Evolutionary conservation across 2,329 filamentous ascomycete species (phyloP), one percentile per base, ranked within the genome.

Genomic region (Bretziella fagacearum): DNA sequence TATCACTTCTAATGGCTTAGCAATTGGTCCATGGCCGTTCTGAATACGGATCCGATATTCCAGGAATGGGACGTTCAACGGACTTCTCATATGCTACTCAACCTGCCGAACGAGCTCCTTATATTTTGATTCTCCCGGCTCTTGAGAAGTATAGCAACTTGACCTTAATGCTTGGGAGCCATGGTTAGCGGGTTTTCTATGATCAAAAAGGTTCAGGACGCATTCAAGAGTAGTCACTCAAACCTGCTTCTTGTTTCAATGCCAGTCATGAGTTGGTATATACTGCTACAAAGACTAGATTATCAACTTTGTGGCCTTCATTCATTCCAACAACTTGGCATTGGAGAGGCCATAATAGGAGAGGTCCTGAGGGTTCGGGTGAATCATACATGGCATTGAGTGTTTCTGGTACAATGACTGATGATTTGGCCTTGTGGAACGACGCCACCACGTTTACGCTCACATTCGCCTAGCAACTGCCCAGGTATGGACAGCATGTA

Each of bases 201-300:
- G 47, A 72, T 72, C 35, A 75, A 71, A 53, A 74, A 74, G 54
- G 67, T 77, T 4, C 72, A 77, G 54, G 73, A 71, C 6, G 65
- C 75, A 1, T 77, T 76, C 57, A 74, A 73, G 54, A 77, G 73
- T 43, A 77, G 73, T 43, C 71, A 76, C 53, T 77, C 73, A 0
- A 77, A 70, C 0, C 58, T 77, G 35, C 62, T 77, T 4, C 57
- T 77, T 5, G 58, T 77, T 2, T 77, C 73, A 0, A 62, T 77
- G 55, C 73, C 73, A 0, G 68, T 77, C 8, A 70, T 71, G 58
- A 62, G 77, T 2, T 77, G 73, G 73, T 69, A 76, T 52, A 58
- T 77, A 36, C 61, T 77, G 0, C 73, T 73, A 0, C n/a, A 71
- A 76, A 29, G 64, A 75, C 44, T 66, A 65, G 22, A 73, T 73